Base-by-base conservation (phyloP, 192 early-diverging fungal species). In the Physocladia obscura region DNA sequence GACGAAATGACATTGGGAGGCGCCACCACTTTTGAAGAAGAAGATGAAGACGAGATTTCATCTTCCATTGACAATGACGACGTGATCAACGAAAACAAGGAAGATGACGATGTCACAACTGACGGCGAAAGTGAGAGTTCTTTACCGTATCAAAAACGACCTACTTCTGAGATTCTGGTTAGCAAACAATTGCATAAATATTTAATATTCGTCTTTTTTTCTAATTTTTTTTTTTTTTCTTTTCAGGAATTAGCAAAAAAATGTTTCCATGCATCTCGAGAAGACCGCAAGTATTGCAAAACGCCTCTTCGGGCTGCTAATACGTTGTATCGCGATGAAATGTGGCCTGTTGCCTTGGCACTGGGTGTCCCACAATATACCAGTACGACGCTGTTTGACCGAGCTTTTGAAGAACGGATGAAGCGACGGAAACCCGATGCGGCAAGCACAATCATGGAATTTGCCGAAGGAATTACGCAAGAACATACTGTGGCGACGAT, bases 311-410 rank as follows among this genome's bases (percentile, higher is more conserved):
- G n/a, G n/a, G n/a, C n/a, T n/a, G 11, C 36, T 6, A 40, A 58
- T 36, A 15, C 47, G 1, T 74, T 77, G 32, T 44, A 31, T 48
- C 38, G 65, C 34, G 50, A 35, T 26, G 77, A 79, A 13, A 62
- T 79, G 39, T 62, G 56, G 55, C 34, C 65, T 1, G 72, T 79
- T 5, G 77, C 58, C 15, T 59, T 49, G 22, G 76, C 62, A 35
- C 55, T 63, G 27, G 29, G 54, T 2, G 49, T 80, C 24, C 79
- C 79, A 27, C 32, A 70, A 34, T 80, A 67, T 31, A 47, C 57
- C 38, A 81, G 62, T 67, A 21, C 49, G 27, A 69, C 71, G 0
- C 50, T 80, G 24, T 80, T 80, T 62, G 62, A 59, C 17, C 48
- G 40, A n/a, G 55, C 59, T 27, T 19, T 52, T 54, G 63, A 6